Evolutionary conservation across 2,329 filamentous ascomycete genomes (phyloP), one percentile per base, ranked within the genome.

Genomic region (Alternaria angustiovoidea): DNA sequence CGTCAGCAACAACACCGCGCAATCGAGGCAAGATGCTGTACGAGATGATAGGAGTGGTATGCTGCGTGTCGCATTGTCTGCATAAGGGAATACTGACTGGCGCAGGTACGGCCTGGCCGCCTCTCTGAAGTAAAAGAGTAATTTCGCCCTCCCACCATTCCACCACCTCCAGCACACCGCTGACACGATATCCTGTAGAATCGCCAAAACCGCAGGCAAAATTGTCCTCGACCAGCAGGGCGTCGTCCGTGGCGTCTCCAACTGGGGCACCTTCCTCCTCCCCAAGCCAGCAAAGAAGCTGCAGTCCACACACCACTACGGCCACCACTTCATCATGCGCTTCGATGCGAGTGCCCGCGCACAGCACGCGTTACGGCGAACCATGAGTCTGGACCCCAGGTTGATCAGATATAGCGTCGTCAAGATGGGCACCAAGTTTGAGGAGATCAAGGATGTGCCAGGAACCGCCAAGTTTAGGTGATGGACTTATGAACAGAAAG

Each of bases 311-410:
- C 91, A 98, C 85, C 87, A 87, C 66, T 87, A 89, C 69, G 95
- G 95, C 56, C 94, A 98, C 83, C 96, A 99, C 86, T 99, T 99
- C 80, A 91, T 96, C 75, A 92, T 99, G 91, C 92, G 95, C 71
- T 99, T 97, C 84, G 95, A 99, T 79, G 83, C 90, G 57, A 91
- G 89, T 61, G 82, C 89, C 7, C 79, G 83, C 51, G 89, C 91
- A 7, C 94, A 98, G 80, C 83, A 91, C 67, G 84, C 88, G 43
- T 86, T 99, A 41, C 86, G 90, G 63, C 86, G 85, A 62, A 94
- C 91, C 18, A 85, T 99, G 67, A 86, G 88, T 51, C 84, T 96
- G 68, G 95, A 99, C 81, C 94, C 95, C 41, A 86, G 95, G 58
- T 91, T 98, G 88, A 91, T 99, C 65, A 88, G 93, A 60, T 90